Evolutionary conservation across 495 filamentous ascomycete genomes (phyloP).

Genomic region (Penicillium antarcticum): DNA sequence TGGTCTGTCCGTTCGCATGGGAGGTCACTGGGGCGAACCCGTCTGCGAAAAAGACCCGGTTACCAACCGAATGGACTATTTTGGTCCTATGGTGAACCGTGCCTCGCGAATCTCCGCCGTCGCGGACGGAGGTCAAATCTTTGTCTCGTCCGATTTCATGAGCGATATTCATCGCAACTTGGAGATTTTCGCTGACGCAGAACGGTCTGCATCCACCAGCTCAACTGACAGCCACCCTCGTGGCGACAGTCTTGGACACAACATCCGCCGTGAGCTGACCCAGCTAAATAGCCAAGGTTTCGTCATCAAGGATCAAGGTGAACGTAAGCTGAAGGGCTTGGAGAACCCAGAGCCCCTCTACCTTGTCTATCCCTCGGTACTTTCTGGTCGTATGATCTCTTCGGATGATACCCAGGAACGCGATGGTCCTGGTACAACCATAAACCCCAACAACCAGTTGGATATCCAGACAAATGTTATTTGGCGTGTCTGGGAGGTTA

Average conservation of each 20-base stretch:
- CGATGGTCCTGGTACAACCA: slow-evolving; percentile 36
- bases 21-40: slow-evolving; percentile 89
- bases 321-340: slow-evolving; percentile 89
- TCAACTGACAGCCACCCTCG: slow-evolving; percentile 70
- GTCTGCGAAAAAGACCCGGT: slow-evolving; percentile 95
- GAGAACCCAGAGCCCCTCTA: slow-evolving; percentile 97
- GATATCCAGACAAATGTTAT: slow-evolving; percentile 76
- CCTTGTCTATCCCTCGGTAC: slow-evolving; percentile 83
- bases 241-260: slow-evolving; percentile 48
- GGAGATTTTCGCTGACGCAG: slow-evolving; percentile 76
- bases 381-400: slow-evolving; percentile 73
- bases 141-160: slow-evolving; percentile 94
- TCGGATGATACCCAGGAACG: slow-evolving; percentile 46
- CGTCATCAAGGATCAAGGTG: slow-evolving; percentile 92
- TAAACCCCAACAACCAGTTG: slow-evolving; percentile 53
- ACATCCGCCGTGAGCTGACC: slow-evolving; percentile 84
- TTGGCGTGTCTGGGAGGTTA: slow-evolving; percentile 88
- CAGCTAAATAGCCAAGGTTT: slow-evolving; percentile 90
- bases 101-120: slow-evolving; percentile 88
- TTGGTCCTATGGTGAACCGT: slow-evolving; percentile 98
- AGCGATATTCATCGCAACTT: slow-evolving; percentile 89
- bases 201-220: slow-evolving; percentile 62
- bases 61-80: slow-evolving; percentile 98
- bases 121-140: slow-evolving; percentile 97
- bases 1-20: slow-evolving; percentile 94